Evolutionary conservation across 176 grass and related monocot genomes (phyloP), one percentile per base, ranked within the genome.

Genomic region (Musa beccarii): DNA sequence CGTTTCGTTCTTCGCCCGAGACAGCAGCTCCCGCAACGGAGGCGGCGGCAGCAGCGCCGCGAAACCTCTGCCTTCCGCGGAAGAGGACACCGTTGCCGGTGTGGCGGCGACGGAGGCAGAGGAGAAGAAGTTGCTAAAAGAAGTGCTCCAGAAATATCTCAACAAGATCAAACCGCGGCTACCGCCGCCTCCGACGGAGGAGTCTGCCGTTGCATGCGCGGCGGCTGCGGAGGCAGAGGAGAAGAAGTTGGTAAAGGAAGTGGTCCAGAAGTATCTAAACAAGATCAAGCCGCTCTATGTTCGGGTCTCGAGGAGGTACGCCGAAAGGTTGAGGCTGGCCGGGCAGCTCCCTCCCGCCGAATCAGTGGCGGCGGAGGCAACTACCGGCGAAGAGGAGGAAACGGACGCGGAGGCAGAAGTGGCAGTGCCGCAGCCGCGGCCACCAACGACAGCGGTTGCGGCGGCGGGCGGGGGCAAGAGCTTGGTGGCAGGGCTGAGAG

Each of bases 81-180:
- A 80, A 52, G 80, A 86, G 78, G 20, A 75, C 0, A 71, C 78
- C 22, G 78, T 59, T 28, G 73, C 22, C 19, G 24, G 69, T 63
- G 83, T 55, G 49, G 85, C 83, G 43, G 76, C 79, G 71, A 63
- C 49, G 16, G 79, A 77, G 10, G 75, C 73, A 0, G 72, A 71
- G 8, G 82, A 50, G 61, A 70, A 68, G 51, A 28, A 52, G 50
- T 72, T 81, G 52, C 70, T 84, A 0, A 72, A 78, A 21, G 84
- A 85, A 51, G 84, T 85, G 17, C 69, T 99, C 62, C 79, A 88
- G 17, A 88, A 84, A 20, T 99, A 84, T 75, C 78, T 99, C 0
- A 89, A 87, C 83, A 94, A 92, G 85, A 94, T 99, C 66, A 94
- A 92, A 8, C 89, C 84, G 63, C 86, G 81, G 49, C 67, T 77